These are phyloP conservation scores for Ailanthus altissimus DNA, from an alignment of 345 rosid genomes.

Conservation along the genomic window DNA sequence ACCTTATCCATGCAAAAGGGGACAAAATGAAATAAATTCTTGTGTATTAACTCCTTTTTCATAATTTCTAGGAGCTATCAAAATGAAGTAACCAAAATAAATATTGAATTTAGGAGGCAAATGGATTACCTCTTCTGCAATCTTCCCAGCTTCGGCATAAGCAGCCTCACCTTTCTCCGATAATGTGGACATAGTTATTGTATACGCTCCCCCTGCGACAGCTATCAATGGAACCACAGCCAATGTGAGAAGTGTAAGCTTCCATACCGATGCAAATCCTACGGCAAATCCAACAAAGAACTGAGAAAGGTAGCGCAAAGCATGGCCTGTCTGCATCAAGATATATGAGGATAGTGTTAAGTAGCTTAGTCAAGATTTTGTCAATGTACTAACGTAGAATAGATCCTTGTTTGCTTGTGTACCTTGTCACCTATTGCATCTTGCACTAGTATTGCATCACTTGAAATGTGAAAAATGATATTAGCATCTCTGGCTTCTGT, in stretches of 20 bases:
- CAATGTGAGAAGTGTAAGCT: slow-evolving; percentile 77
- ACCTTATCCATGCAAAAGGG: slow-evolving; percentile 38
- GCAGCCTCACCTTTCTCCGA: slow-evolving; percentile 83
- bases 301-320: slow-evolving; percentile 69
- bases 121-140: slow-evolving; percentile 70
- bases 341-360: slow-evolving; percentile 15
- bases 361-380: background rate
- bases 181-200: slow-evolving; percentile 65
- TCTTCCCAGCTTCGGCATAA: slow-evolving; percentile 78
- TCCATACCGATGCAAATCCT: slow-evolving; percentile 76
- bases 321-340: slow-evolving; percentile 69
- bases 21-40: background rate
- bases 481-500: slow-evolving; percentile 71
- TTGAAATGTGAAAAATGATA: slow-evolving; percentile 65
- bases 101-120: background rate
- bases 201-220: slow-evolving; percentile 69
- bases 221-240: slow-evolving; percentile 89
- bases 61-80: background rate
- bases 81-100: background rate
- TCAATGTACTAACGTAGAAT: background rate
- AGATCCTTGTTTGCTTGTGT: slow-evolving; percentile 8
- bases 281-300: slow-evolving; percentile 62
- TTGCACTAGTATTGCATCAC: slow-evolving; percentile 83
- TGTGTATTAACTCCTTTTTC: background rate
- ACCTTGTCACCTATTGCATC: slow-evolving; percentile 95